Percentiles rank a stretch among this genome's conserved stretches.
phyloP scores from a whole-genome alignment of 305 asterid species.

The Fraxinus angustifolia region DNA sequence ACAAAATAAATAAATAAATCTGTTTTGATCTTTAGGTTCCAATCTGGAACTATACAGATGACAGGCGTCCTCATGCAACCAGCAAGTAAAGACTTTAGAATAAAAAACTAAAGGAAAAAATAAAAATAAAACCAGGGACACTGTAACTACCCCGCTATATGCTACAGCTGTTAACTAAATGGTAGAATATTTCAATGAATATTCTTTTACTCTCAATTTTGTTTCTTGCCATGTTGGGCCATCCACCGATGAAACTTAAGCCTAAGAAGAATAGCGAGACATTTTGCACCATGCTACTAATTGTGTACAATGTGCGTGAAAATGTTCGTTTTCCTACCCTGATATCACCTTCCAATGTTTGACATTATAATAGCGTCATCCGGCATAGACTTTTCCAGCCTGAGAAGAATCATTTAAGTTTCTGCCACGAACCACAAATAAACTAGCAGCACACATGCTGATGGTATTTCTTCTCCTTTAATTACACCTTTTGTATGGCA shows the following conservation, averaged over 20 bases:
- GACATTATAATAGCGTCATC: not conserved
- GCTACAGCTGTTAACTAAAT: not conserved
- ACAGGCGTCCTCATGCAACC: not conserved
- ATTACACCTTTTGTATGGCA: not conserved
- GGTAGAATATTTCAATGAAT: not conserved
- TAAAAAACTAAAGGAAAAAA: not conserved
- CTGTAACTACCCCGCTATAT: not conserved
- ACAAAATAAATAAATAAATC: not conserved
- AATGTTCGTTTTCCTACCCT: not conserved
- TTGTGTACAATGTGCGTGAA: not conserved
- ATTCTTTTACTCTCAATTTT: not conserved
- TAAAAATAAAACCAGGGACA: not conserved
- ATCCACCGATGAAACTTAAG: not conserved
- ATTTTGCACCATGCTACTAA: not conserved
- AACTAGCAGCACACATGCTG: not conserved
- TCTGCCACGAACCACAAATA: not conserved
- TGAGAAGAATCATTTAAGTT: not conserved
- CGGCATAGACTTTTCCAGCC: not conserved
- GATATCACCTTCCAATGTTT: not conserved
- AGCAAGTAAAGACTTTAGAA: not conserved
- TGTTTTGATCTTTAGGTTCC: not conserved
- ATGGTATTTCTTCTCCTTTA: not conserved
- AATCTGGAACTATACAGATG: not conserved
- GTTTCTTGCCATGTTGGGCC: not conserved
- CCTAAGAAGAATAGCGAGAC: not conserved